phyloP scores from a whole-genome alignment of 352 stramenopile genomes.

The Phytophthora sp. region DNA sequence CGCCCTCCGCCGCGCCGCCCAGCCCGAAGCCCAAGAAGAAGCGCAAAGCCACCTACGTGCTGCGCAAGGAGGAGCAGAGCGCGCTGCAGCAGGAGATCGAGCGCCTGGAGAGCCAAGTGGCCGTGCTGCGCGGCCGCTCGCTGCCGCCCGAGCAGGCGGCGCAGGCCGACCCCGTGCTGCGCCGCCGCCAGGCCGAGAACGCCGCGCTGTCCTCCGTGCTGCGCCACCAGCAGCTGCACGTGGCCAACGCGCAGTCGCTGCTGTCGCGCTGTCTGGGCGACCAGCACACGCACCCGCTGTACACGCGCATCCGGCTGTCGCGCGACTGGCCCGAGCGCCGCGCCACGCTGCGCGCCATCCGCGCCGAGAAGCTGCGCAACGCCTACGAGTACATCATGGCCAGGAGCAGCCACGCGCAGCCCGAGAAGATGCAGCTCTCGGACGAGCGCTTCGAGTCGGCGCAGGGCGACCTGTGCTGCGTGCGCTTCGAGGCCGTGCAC shows the following conservation, averaged over 20 bases:
- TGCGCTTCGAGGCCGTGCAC: constrained; percentile 42
- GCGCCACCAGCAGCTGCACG: constrained; percentile 43
- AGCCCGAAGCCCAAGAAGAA: constrained; percentile 25
- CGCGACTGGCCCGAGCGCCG: constrained; percentile 27
- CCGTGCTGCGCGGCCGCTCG: constrained; percentile 29
- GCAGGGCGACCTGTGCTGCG: constrained; percentile 32
- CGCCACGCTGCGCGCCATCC: constrained; percentile 22
- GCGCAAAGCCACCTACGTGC: constrained; percentile 38
- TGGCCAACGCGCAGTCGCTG: constrained; percentile 46
- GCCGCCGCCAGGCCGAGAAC: constrained; percentile 25
- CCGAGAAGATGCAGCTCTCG: constrained; percentile 37
- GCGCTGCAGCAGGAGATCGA: constrained; percentile 33
- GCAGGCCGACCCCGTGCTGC: constrained; percentile 26
- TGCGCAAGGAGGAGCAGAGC: constrained; percentile 47
- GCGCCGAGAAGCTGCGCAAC: constrained; percentile 31
- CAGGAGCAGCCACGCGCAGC: constrained; percentile 26
- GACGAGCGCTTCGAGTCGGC: constrained; percentile 23
- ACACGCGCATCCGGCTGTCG: constrained; percentile 20
- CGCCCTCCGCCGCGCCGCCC: not conserved
- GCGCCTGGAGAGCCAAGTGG: constrained; percentile 41
- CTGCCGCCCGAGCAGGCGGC: constrained; percentile 20
- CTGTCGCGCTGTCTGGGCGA: constrained; percentile 36
- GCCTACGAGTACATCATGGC: constrained; percentile 38
- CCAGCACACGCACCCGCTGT: constrained; percentile 29
- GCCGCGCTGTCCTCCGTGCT: constrained; percentile 19